These are phyloP conservation scores for Paramecium biaurelia DNA, from an alignment of 73 alveolate genomes.

Conservation along the genomic window DNA sequence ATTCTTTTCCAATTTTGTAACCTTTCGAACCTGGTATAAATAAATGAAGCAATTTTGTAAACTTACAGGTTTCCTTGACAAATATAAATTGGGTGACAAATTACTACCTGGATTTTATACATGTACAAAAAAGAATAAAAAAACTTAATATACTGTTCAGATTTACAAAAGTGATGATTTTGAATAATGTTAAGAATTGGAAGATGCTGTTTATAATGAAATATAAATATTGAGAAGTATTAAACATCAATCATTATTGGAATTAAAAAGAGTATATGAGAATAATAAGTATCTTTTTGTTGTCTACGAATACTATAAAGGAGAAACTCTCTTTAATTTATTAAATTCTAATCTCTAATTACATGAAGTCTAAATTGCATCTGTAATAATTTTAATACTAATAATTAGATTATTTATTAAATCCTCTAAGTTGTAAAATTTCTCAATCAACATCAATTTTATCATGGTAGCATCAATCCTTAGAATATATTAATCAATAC, in stretches of 20 bases:
- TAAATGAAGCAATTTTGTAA: slow-evolving; percentile 23
- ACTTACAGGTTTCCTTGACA: slow-evolving; percentile 29
- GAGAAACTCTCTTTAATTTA: slow-evolving; percentile 10
- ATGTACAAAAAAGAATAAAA: slow-evolving; percentile 20
- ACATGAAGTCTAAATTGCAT: slow-evolving; percentile 45
- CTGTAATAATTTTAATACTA: neutral
- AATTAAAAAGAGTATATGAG: slow-evolving; percentile 43
- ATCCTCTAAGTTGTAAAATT: neutral
- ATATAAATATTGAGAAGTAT: slow-evolving; percentile 5
- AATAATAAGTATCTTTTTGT: slow-evolving; percentile 15
- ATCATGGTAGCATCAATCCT: slow-evolving; percentile 48
- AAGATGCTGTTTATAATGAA: slow-evolving; percentile 51
- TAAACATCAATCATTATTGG: neutral
- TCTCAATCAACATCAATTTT: slow-evolving; percentile 12
- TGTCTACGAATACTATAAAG: slow-evolving; percentile 32
- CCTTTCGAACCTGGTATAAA: slow-evolving; percentile 31
- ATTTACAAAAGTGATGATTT: slow-evolving; percentile 34
- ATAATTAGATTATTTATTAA: slow-evolving; percentile 5
- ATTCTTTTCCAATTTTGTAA: neutral
- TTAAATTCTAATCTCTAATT: slow-evolving; percentile 12
- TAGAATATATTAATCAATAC: slow-evolving; percentile 15
- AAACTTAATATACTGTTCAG: slow-evolving; percentile 26
- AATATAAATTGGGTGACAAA: slow-evolving; percentile 39
- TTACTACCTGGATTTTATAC: slow-evolving; percentile 16
- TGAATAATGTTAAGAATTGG: slow-evolving; percentile 39